Conservation (phyloP, 192 early-diverging fungal genomes). For the Entomortierella beljakovae region DNA sequence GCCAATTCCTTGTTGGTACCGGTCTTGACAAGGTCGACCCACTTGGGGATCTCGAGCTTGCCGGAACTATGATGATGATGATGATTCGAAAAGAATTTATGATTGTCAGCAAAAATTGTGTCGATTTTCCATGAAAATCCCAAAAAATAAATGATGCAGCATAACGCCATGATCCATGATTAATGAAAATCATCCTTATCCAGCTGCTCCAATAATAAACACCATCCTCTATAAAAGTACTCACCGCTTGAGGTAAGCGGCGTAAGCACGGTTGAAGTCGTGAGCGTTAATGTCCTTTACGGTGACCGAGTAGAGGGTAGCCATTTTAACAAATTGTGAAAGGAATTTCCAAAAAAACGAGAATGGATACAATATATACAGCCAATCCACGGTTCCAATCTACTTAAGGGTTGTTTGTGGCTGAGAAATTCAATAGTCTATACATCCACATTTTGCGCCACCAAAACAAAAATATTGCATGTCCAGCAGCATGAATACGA, state of each 20-base stretch:
- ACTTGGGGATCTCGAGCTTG: slow-evolving; percentile 98
- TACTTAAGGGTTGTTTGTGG: slow-evolving; percentile 10
- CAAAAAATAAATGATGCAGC: slow-evolving; percentile 17
- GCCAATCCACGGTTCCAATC: slow-evolving; percentile 5
- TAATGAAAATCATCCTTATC: not conserved
- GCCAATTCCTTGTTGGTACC: slow-evolving; percentile 95
- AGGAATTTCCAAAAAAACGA: slow-evolving; percentile 23
- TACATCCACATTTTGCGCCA: not conserved
- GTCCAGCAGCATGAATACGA: not conserved
- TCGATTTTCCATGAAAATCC: slow-evolving; percentile 9
- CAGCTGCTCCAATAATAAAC: not conserved
- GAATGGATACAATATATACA: slow-evolving; percentile 14
- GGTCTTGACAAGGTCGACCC: slow-evolving; percentile 99
- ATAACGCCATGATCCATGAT: slow-evolving; percentile 35
- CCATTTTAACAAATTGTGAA: slow-evolving; percentile 48
- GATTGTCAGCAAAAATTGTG: slow-evolving; percentile 73
- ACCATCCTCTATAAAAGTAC: slow-evolving; percentile 4
- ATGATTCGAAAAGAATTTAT: slow-evolving; percentile 71
- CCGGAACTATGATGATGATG: slow-evolving; percentile 80
- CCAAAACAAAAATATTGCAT: not conserved
- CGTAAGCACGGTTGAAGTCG: slow-evolving; percentile 97
- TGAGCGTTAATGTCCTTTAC: slow-evolving; percentile 98
- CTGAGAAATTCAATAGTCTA: not conserved
- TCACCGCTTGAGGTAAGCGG: slow-evolving; percentile 97
- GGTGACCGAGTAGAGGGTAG: slow-evolving; percentile 71